These are phyloP conservation scores for Perilla frutescens DNA, from an alignment of 257 asterid species.

Conservation along the genomic window DNA sequence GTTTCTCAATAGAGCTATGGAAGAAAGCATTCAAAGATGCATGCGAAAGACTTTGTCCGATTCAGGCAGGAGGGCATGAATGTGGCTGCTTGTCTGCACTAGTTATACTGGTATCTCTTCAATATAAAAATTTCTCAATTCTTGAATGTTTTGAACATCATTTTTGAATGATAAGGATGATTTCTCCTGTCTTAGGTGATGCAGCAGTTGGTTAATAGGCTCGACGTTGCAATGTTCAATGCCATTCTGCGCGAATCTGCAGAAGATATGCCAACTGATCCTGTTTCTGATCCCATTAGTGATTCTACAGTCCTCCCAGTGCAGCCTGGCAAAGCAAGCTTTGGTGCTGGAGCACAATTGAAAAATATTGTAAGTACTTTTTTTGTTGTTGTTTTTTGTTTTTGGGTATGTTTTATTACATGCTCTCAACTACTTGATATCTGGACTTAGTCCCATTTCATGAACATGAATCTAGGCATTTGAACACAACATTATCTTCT, in stretches of 20 bases:
- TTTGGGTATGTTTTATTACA: not conserved
- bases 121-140: not conserved
- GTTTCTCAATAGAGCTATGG: slow-evolving; percentile 80
- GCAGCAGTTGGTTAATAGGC: slow-evolving; percentile 88
- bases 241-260: slow-evolving; percentile 90
- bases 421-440: not conserved
- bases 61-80: slow-evolving; percentile 66
- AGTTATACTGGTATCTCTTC: slow-evolving; percentile 65
- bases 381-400: not conserved
- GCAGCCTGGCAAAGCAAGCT: slow-evolving; percentile 82
- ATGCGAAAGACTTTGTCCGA: slow-evolving; percentile 85
- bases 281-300: slow-evolving; percentile 90
- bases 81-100: slow-evolving; percentile 89
- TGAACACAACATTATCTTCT: not conserved
- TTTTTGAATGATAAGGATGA: not conserved
- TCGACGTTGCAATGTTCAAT: slow-evolving; percentile 95
- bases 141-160: not conserved
- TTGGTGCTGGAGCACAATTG: slow-evolving; percentile 86
- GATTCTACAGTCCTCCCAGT: slow-evolving; percentile 83
- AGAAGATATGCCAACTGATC: slow-evolving; percentile 90
- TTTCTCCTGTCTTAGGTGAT: slow-evolving; percentile 58
- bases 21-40: slow-evolving; percentile 94
- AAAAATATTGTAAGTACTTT: slow-evolving; percentile 81
- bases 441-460: not conserved
- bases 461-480: not conserved